Base-by-base conservation (phyloP, 176 grass and related monocot species). In the Thinopyrum elongatum region DNA sequence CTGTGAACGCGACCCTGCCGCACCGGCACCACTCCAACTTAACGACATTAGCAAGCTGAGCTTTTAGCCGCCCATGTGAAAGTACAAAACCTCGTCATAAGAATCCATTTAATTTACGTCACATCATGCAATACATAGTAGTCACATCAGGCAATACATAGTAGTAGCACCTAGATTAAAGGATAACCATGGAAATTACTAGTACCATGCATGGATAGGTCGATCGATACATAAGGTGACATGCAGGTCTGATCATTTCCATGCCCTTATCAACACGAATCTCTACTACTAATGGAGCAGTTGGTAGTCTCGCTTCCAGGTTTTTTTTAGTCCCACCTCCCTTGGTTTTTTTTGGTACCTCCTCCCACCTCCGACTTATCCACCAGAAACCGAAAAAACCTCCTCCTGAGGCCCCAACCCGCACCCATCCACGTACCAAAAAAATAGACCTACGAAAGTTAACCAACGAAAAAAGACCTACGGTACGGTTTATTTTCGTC, bases 171-270 rank as follows among this genome's bases (percentile, higher is more conserved):
- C 23, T 23, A 12, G 74, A 28, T 15, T 10, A 5, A 22, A 59
- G 0, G 26, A 89, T 60, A 85, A 75, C 34, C n/a, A 74, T 76
- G 46, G 34, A 85, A 61, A 49, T 77, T 39, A 70, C 41, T 42
- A 12, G 41, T 42, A 42, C 38, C 64, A 21, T 62, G 36, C 14
- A 33, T 23, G 5, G 38, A 5, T 34, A 63, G 29, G 88, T 76
- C 82, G 76, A 85, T 74, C 71, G 31, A 53, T 22, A 27, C 11
- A 23, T 35, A 71, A 22, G 65, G 41, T 83, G 88, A 83, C 73
- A 41, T 72, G 64, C 26, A 78, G 30, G 53, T 53, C 36, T 71
- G 83, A 71, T 53, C 41, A 78, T 86, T 70, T 82, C 55, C 74
- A 5, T 44, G 3, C 19, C 53, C 49, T 39, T 35, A 78, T 35